Conservation (phyloP, 192 early-diverging fungal species). For the Backusella australiensis region DNA sequence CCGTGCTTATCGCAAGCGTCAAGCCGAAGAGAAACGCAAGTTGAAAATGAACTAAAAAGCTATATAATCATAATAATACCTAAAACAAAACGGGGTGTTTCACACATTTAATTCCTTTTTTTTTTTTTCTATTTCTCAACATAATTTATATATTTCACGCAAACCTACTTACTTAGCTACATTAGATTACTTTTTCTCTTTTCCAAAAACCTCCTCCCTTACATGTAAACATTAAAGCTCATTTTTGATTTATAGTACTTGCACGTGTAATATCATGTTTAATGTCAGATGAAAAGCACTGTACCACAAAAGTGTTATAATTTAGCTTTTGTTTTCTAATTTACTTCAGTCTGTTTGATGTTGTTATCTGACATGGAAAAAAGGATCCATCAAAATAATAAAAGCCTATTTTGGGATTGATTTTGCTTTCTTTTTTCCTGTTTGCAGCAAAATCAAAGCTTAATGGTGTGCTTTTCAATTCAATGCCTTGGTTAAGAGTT, state of each 20-base stretch:
- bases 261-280: constrained; percentile 4
- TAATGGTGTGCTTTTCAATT: not conserved
- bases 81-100: not conserved
- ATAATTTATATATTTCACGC: not conserved
- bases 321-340: not conserved
- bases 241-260: constrained; percentile 9
- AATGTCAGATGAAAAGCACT: not conserved
- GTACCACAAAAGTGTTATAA: not conserved
- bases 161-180: constrained; percentile 1
- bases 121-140: not conserved
- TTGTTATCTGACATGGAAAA: not conserved
- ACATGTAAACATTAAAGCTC: constrained; percentile 8
- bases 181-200: not conserved
- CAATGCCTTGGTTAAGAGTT: not conserved
- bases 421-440: not conserved
- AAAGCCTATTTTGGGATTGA: too few species aligned
- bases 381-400: too few species aligned
- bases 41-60: constrained; percentile 3
- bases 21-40: constrained; percentile 15
- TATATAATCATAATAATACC: not conserved
- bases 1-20: constrained; percentile 53
- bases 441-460: not conserved
- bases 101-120: not conserved
- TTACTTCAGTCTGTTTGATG: not conserved
- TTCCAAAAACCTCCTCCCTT: not conserved